A percentile compares a stretch with the other conserved stretches of the same genome.
phyloP scores from a whole-genome alignment of 306 rosid species.

The Benincasa hispida region DNA sequence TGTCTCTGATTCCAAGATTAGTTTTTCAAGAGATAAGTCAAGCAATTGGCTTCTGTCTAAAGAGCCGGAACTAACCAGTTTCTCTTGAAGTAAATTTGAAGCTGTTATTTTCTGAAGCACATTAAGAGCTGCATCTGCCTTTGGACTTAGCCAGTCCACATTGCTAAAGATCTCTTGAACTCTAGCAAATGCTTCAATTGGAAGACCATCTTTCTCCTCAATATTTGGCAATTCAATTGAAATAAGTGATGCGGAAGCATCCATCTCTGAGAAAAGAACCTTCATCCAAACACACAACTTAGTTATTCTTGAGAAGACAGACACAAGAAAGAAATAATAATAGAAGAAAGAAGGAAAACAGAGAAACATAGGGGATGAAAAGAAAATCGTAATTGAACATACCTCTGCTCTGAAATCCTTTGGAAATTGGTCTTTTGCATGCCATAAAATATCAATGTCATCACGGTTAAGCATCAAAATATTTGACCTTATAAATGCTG shows the following conservation, averaged over 20 bases:
- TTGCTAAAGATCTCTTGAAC: slow-evolving; percentile 83
- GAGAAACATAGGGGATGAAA: not conserved
- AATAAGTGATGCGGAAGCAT: slow-evolving; percentile 49
- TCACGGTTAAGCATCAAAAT: slow-evolving; percentile 94
- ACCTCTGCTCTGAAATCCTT: slow-evolving; percentile 96
- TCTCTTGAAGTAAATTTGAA: slow-evolving; percentile 41
- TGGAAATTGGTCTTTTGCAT: slow-evolving; percentile 61
- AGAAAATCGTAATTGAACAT: not conserved
- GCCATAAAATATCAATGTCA: slow-evolving; percentile 81
- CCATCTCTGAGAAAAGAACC: slow-evolving; percentile 94
- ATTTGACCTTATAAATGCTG: slow-evolving; percentile 92
- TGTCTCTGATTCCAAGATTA: slow-evolving; percentile 18
- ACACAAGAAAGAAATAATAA: slow-evolving; percentile 3
- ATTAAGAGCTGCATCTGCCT: slow-evolving; percentile 39
- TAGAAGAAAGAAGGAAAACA: not conserved
- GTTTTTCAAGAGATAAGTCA: slow-evolving; percentile 29
- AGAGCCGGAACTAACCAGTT: slow-evolving; percentile 23
- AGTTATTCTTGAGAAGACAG: slow-evolving; percentile 1
- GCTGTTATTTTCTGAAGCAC: slow-evolving; percentile 51
- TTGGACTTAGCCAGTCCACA: slow-evolving; percentile 79
- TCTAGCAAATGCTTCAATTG: slow-evolving; percentile 82
- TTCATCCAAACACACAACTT: slow-evolving; percentile 35
- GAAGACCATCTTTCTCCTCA: slow-evolving; percentile 87
- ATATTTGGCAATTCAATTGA: slow-evolving; percentile 52
- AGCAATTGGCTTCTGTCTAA: slow-evolving; percentile 19